These are phyloP conservation scores for Jackrogersella multiformis DNA, from an alignment of 495 filamentous ascomycete species.

Conservation along the genomic window DNA sequence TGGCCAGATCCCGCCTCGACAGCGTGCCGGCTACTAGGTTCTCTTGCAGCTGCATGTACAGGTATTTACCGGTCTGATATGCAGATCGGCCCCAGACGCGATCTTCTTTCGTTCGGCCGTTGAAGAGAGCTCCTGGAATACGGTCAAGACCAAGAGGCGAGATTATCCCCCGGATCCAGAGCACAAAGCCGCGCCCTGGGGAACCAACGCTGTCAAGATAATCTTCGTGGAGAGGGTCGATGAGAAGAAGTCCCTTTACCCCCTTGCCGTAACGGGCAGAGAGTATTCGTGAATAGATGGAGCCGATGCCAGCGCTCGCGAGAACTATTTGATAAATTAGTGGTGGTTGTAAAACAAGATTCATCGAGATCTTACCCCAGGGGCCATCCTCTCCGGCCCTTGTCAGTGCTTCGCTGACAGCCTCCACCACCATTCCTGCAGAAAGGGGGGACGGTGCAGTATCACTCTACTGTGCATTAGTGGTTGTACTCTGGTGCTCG, in stretches of 20 bases:
- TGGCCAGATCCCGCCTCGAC: conserved; percentile 80
- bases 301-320: conserved; percentile 75
- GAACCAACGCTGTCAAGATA: conserved; percentile 72
- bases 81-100: conserved; percentile 80
- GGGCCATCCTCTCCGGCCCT: conserved; percentile 84
- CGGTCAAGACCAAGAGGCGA: conserved; percentile 87
- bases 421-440: conserved; percentile 87
- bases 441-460: conserved; percentile 93
- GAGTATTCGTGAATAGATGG: conserved; percentile 90
- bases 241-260: conserved; percentile 79
- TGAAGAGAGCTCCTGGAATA: conserved; percentile 77
- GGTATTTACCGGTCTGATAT: conserved; percentile 79
- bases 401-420: conserved; percentile 82
- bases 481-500: not conserved
- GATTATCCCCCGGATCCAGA: conserved; percentile 86
- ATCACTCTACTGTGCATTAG: conserved; percentile 63
- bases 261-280: conserved; percentile 77
- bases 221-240: conserved; percentile 89
- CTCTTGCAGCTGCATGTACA: conserved; percentile 93
- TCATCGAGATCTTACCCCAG: conserved; percentile 66
- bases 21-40: conserved; percentile 84
- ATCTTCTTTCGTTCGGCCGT: conserved; percentile 81
- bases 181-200: conserved; percentile 76
- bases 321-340: conserved; percentile 49
- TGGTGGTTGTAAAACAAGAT: not conserved